These are phyloP conservation scores for Aspergillus sp. DNA, from an alignment of 2,329 filamentous ascomycete genomes.

Conservation along the genomic window DNA sequence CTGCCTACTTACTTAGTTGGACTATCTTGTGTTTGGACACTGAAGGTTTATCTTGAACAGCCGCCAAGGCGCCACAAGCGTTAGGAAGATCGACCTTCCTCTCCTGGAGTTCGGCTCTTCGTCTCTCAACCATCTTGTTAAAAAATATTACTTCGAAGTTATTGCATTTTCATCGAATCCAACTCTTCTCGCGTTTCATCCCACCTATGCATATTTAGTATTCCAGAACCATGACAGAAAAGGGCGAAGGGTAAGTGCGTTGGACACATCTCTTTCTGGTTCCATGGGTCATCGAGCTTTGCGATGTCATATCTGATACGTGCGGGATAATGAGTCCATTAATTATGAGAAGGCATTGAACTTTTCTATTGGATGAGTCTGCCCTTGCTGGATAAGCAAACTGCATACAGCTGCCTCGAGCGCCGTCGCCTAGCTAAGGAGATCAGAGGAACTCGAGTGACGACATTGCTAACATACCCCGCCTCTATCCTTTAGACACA, in stretches of 20 bases:
- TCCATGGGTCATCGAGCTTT: conserved; percentile 19
- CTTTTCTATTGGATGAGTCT: not conserved
- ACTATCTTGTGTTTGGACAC: not conserved
- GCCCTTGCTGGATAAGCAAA: not conserved
- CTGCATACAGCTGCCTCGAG: not conserved
- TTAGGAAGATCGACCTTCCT: conserved; percentile 1
- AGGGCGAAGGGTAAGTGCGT: conserved; percentile 30
- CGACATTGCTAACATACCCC: conserved; percentile 31
- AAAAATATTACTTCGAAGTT: not conserved
- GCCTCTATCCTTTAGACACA: conserved; percentile 41
- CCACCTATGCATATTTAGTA: conserved; percentile 7
- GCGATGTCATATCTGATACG: not conserved
- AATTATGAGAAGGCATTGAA: not conserved
- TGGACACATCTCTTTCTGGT: conserved; percentile 10
- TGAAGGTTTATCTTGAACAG: conserved; percentile 4
- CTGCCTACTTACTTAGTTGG: not conserved
- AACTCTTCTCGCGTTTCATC: not conserved
- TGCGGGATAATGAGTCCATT: not conserved
- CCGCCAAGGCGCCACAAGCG: conserved; percentile 12
- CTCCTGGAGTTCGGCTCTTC: not conserved
- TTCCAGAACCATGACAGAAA: conserved; percentile 29
- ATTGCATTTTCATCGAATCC: not conserved
- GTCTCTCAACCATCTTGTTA: not conserved
- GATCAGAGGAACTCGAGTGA: not conserved
- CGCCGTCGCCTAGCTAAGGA: not conserved